Evolutionary conservation across 2,329 filamentous ascomycete species (phyloP).

Genomic region (Drechslera avenae): DNA sequence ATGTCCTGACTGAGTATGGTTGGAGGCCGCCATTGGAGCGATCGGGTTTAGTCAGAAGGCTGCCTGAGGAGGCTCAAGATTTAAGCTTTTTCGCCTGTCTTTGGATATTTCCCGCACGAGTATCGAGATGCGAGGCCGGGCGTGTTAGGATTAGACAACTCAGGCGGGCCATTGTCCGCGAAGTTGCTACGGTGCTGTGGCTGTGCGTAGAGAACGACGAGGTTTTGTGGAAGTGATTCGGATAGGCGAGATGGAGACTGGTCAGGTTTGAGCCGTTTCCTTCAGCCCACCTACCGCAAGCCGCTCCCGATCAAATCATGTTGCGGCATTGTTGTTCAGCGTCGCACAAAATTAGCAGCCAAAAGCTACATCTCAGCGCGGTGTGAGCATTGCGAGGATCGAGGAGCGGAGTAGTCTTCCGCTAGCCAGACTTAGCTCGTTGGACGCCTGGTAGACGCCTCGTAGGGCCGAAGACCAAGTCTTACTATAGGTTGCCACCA

Average conservation of each 20-base stretch:
- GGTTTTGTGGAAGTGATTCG: background rate
- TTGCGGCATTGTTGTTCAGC: too few relatives aligned
- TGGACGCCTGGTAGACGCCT: constrained; percentile 1
- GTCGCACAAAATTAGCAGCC: background rate
- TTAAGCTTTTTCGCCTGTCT: constrained; percentile 17
- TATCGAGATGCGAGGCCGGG: constrained; percentile 17
- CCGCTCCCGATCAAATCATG: too few relatives aligned
- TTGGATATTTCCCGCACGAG: constrained; percentile 13
- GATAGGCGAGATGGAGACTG: constrained; percentile 1
- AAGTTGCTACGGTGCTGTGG: constrained; percentile 8
- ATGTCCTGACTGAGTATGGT: background rate
- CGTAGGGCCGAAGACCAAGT: constrained; percentile 11
- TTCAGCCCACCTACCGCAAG: too few relatives aligned
- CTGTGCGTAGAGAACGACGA: constrained; percentile 9
- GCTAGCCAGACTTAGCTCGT: too few relatives aligned
- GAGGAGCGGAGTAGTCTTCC: background rate
- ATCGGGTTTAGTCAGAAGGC: constrained; percentile 12
- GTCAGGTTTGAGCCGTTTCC: too few relatives aligned
- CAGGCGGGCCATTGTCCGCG: constrained; percentile 15
- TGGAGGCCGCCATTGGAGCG: constrained; percentile 11
- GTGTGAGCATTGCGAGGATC: too few relatives aligned
- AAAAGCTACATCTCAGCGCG: too few relatives aligned
- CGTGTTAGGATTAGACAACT: constrained; percentile 3
- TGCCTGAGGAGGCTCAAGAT: constrained; percentile 22
- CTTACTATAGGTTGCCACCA: constrained; percentile 16